Percentiles rank a stretch among this genome's conserved stretches.
These are phyloP conservation scores for Jaapia argillacea DNA, from an alignment of 768 basidiomycete genomes.

Conservation along the genomic window DNA sequence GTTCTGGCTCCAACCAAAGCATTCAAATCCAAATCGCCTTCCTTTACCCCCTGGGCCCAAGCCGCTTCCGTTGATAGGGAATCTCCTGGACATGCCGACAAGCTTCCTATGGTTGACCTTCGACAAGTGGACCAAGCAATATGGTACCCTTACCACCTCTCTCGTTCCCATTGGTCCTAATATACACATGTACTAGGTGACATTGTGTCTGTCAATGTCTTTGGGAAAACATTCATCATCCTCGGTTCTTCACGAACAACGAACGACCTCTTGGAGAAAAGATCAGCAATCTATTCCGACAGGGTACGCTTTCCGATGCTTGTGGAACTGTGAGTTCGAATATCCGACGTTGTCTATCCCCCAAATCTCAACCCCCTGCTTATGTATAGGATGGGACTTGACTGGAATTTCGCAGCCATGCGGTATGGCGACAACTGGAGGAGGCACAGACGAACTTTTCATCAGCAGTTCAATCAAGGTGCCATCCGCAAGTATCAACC, in stretches of 20 bases:
- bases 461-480: conserved; percentile 14
- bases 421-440: conserved; percentile 17
- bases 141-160: conserved; percentile 2
- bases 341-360: not conserved
- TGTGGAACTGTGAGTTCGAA: conserved; percentile 5
- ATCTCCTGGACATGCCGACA: conserved; percentile 7
- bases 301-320: conserved; percentile 9
- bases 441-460: conserved; percentile 14
- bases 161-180: conserved; percentile 29
- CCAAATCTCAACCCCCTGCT: not conserved
- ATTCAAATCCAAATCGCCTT: conserved; percentile 1
- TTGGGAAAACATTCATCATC: conserved; percentile 61
- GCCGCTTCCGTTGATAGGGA: conserved; percentile 4
- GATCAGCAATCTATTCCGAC: conserved; percentile 65
- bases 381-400: conserved; percentile 15
- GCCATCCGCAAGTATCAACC: conserved; percentile 2
- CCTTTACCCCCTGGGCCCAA: not conserved
- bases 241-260: conserved; percentile 50
- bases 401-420: conserved; percentile 14
- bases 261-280: conserved; percentile 58
- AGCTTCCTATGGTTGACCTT: conserved; percentile 9
- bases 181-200: conserved; percentile 48
- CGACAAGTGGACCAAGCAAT: conserved; percentile 8
- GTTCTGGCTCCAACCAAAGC: too few relatives aligned
- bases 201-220: conserved; percentile 53